phyloP scores from a whole-genome alignment of 192 early-diverging fungal species.

The Gonapodya sp. region DNA sequence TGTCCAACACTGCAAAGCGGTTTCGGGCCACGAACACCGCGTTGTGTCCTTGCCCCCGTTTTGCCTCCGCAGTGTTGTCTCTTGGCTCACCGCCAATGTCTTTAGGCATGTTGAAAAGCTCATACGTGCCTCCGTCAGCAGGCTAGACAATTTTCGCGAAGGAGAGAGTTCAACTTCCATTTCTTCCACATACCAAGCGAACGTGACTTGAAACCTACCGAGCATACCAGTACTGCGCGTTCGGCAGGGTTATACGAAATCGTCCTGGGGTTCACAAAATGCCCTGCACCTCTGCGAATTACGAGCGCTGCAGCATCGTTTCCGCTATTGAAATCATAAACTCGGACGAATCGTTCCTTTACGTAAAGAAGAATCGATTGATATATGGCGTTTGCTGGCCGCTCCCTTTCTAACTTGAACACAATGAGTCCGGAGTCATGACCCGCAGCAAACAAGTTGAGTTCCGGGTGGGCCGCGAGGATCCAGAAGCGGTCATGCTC shows the following conservation, averaged over 20 bases:
- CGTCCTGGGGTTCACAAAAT: conserved; percentile 64
- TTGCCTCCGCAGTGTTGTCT: conserved; percentile 48
- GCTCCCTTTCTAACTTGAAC: conserved; percentile 96
- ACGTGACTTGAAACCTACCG: conserved; percentile 29
- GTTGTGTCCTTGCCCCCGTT: conserved; percentile 68
- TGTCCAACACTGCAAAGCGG: conserved; percentile 93
- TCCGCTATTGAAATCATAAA: conserved; percentile 67
- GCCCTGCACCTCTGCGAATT: conserved; percentile 57
- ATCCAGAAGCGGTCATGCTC: conserved; percentile 81
- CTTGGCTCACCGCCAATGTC: conserved; percentile 53
- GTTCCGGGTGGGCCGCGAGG: conserved; percentile 87
- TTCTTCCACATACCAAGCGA: conserved; percentile 1
- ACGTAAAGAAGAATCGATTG: conserved; percentile 80
- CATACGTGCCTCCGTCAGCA: conserved; percentile 81
- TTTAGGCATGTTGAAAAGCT: conserved; percentile 76
- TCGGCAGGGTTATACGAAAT: conserved; percentile 95
- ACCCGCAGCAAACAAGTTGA: conserved; percentile 96
- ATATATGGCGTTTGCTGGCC: conserved; percentile 79
- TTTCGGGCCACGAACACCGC: conserved; percentile 95
- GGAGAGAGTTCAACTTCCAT: neutral
- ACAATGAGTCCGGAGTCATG: conserved; percentile 98
- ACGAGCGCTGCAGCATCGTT: conserved; percentile 71
- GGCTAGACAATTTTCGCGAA: conserved; percentile 27
- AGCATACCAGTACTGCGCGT: conserved; percentile 74
- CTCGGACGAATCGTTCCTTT: conserved; percentile 74